A percentile compares a stretch with the other conserved stretches of the same genome.
Evolutionary conservation across 345 rosid species (phyloP).

Genomic region (Chamaenerion angustifolium): DNA sequence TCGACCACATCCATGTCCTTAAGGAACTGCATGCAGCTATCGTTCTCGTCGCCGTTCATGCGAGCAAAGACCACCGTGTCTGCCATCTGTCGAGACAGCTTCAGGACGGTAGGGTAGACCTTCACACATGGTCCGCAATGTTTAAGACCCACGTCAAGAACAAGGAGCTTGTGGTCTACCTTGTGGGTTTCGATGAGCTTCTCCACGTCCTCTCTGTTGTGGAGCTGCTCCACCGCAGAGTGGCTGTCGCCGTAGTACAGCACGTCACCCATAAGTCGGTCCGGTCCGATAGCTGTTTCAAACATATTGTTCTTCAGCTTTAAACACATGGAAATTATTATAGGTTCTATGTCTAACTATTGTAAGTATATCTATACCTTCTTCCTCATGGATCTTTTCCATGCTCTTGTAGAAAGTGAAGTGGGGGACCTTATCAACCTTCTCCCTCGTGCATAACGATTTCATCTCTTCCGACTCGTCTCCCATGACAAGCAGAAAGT

Average conservation of each 20-base stretch:
- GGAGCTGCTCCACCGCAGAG: conserved; percentile 69
- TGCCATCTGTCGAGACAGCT: conserved; percentile 63
- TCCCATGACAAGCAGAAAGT: conserved; percentile 65
- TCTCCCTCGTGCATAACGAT: conserved; percentile 68
- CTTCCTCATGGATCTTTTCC: conserved; percentile 92
- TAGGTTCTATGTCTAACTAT: too few species aligned
- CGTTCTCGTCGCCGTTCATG: conserved; percentile 94
- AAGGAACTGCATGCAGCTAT: conserved; percentile 79
- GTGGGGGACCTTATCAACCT: conserved; percentile 64
- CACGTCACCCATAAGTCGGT: conserved; percentile 69
- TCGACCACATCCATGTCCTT: conserved; percentile 75
- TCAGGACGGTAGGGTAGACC: conserved; percentile 80
- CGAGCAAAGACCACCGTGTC: conserved; percentile 68
- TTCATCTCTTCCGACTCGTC: conserved; percentile 74
- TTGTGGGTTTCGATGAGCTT: conserved; percentile 57
- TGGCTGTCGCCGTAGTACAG: conserved; percentile 90
- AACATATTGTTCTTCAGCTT: background rate
- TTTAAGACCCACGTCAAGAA: conserved; percentile 79
- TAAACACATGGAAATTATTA: too few species aligned
- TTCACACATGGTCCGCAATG: conserved; percentile 93
- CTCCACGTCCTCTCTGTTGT: conserved; percentile 58
- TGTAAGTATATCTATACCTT: too few species aligned
- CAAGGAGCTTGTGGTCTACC: conserved; percentile 54
- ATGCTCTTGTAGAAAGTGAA: conserved; percentile 77
- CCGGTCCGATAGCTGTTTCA: conserved; percentile 43